A percentile compares a stretch with the other conserved stretches of the same genome.
Evolutionary conservation across 805 yeast species (phyloP).

Genomic region (Kodamaea sagamina): DNA sequence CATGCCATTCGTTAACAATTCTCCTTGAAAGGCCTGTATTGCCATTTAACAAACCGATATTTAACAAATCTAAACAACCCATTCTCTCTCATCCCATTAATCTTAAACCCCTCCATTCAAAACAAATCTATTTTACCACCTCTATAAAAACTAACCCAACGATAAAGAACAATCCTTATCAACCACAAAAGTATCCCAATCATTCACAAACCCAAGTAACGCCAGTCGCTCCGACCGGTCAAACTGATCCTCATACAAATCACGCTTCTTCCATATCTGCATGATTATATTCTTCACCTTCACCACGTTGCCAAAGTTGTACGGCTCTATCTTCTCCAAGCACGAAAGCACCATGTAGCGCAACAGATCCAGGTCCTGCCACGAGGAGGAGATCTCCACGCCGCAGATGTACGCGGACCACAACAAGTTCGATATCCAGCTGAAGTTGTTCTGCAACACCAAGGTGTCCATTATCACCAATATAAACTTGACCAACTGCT

Average conservation of each 20-base stretch:
- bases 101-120: too few species aligned
- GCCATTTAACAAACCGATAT: too few species aligned
- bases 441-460: conserved; percentile 27
- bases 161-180: conserved; percentile 20
- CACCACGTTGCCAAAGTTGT: conserved; percentile 31
- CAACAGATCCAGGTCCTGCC: conserved; percentile 28
- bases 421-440: conserved; percentile 32
- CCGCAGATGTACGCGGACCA: conserved; percentile 32
- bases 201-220: conserved; percentile 24
- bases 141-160: too few species aligned
- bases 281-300: conserved; percentile 24
- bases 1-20: too few species aligned
- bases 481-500: conserved; percentile 18
- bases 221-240: conserved; percentile 20
- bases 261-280: conserved; percentile 33
- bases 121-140: too few species aligned
- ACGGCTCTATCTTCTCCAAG: conserved; percentile 25
- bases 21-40: too few species aligned
- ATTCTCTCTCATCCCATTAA: too few species aligned
- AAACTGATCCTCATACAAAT: conserved; percentile 23
- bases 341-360: conserved; percentile 27
- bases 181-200: conserved; percentile 35
- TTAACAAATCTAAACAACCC: too few species aligned
- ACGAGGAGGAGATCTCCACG: conserved; percentile 26
- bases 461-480: conserved; percentile 26